A percentile compares a stretch with the other conserved stretches of the same genome.
Conservation (phyloP, 2,329 filamentous ascomycete genomes). For the Colletotrichum cuscutae region DNA sequence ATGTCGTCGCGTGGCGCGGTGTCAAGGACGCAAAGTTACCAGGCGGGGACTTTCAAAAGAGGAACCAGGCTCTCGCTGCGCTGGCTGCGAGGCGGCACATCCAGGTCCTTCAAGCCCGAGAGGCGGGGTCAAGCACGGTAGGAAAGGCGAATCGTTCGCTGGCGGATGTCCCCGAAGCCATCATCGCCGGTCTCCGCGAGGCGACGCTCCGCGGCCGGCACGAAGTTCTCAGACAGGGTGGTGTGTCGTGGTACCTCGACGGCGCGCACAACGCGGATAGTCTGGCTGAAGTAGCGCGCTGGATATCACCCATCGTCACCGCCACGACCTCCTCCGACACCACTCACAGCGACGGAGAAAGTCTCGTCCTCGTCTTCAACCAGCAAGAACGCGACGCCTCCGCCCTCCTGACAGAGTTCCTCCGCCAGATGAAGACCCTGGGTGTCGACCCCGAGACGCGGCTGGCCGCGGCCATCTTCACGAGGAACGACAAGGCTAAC, state of each 20-base stretch:
- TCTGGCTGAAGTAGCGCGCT: conserved; percentile 81
- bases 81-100: conserved; percentile 51
- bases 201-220: conserved; percentile 86
- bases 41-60: conserved; percentile 66
- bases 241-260: conserved; percentile 86
- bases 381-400: conserved; percentile 74
- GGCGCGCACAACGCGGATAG: conserved; percentile 94
- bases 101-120: conserved; percentile 49
- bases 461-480: conserved; percentile 81
- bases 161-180: conserved; percentile 64
- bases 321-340: conserved; percentile 47
- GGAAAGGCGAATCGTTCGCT: not conserved
- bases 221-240: conserved; percentile 64
- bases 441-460: conserved; percentile 37
- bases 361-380: conserved; percentile 81
- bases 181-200: conserved; percentile 78
- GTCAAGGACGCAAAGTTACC: conserved; percentile 58
- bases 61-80: conserved; percentile 65
- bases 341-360: conserved; percentile 9
- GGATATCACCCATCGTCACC: conserved; percentile 70
- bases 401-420: conserved; percentile 62
- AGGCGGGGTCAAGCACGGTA: conserved; percentile 48
- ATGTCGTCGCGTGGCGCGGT: conserved; percentile 18
- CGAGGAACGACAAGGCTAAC: conserved; percentile 16
- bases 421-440: conserved; percentile 41